A percentile compares a stretch with the other conserved stretches of the same genome.
These are phyloP conservation scores for Penicillium decumbens DNA, from an alignment of 2,329 filamentous ascomycete species.

Conservation along the genomic window DNA sequence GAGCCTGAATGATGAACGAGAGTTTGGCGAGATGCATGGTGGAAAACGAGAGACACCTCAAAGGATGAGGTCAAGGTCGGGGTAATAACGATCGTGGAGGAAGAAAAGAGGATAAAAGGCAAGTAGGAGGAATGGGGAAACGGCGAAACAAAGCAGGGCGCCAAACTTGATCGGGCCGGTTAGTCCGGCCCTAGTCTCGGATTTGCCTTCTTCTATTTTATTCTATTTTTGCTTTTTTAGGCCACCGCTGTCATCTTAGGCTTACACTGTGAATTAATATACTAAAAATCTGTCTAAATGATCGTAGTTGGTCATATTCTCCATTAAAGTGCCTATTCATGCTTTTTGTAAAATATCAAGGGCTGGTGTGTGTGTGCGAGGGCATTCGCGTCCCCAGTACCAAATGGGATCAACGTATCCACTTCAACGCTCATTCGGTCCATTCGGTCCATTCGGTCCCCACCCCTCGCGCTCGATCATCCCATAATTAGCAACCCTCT, in stretches of 20 bases:
- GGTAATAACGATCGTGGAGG: constrained; percentile 8
- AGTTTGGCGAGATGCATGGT: constrained; percentile 32
- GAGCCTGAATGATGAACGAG: constrained; percentile 31
- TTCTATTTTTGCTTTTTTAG: not conserved
- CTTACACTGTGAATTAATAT: not conserved
- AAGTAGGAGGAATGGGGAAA: too few relatives aligned
- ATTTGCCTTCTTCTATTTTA: not conserved
- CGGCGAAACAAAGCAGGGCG: constrained; percentile 9
- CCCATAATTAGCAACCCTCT: constrained; percentile 5
- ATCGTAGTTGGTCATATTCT: too few relatives aligned
- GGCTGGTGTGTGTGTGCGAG: not conserved
- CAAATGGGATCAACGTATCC: not conserved
- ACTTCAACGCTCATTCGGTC: not conserved
- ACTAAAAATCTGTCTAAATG: too few relatives aligned
- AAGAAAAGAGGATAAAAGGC: constrained; percentile 4
- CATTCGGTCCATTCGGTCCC: not conserved
- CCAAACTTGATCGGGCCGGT: constrained; percentile 11
- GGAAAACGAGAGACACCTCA: constrained; percentile 6
- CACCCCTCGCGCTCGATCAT: not conserved
- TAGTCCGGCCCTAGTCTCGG: constrained; percentile 14
- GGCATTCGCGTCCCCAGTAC: not conserved
- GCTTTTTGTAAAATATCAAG: not conserved
- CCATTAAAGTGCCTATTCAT: too few relatives aligned
- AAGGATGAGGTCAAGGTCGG: constrained; percentile 6
- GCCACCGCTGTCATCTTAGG: constrained; percentile 1